These are phyloP conservation scores for Vitis riparia DNA, from an alignment of 164 flowering plant genomes.

Conservation along the genomic window DNA sequence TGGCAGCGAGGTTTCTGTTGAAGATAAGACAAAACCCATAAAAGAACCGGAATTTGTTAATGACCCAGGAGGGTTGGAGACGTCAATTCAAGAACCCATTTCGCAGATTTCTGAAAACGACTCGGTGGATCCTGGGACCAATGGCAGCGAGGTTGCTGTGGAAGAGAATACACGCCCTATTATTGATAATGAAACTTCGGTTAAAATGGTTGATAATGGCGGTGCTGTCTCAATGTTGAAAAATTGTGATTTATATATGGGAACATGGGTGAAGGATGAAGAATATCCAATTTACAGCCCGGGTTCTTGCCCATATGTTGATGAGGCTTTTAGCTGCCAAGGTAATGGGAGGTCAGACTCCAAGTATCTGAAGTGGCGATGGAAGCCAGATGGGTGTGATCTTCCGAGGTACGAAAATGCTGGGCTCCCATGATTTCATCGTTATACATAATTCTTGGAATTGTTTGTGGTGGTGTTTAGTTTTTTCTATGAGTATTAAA, in stretches of 20 bases:
- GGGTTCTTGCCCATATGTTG: constrained; percentile 82
- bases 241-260: constrained; percentile 62
- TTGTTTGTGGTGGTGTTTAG: background rate
- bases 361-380: constrained; percentile 74
- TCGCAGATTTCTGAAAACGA: too few species aligned
- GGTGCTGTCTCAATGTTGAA: constrained; percentile 4
- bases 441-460: background rate
- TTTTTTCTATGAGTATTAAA: too few species aligned
- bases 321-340: constrained; percentile 79
- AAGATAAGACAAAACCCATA: background rate
- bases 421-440: too few species aligned
- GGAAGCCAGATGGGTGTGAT: constrained; percentile 85
- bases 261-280: constrained; percentile 78
- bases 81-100: too few species aligned
- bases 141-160: too few species aligned
- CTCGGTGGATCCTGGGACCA: too few species aligned
- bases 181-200: constrained; percentile 5
- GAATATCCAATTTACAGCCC: constrained; percentile 65
- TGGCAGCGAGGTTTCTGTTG: background rate
- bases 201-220: constrained; percentile 1
- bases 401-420: constrained; percentile 64
- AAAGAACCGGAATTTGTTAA: too few species aligned
- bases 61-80: too few species aligned
- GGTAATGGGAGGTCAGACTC: constrained; percentile 70
- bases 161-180: constrained; percentile 8